Base-by-base conservation (phyloP, 192 early-diverging fungal species). In the Kickxella alabastrina region DNA sequence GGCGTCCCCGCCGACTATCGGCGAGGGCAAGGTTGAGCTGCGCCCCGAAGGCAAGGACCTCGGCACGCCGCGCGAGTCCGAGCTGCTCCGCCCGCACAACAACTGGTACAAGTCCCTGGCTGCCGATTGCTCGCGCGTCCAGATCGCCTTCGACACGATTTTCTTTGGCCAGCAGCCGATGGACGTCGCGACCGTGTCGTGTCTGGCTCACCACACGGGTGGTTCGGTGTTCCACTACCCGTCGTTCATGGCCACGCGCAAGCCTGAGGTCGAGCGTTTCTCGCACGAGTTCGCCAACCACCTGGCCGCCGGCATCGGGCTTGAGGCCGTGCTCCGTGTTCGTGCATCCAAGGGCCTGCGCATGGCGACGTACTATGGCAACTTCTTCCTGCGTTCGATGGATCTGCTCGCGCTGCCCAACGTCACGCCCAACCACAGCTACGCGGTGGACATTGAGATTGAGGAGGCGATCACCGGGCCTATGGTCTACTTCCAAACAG, bases 361-460 rank as follows among this genome's bases (percentile, higher is more conserved):
- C 29, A 91, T 95, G 86, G 83, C 85, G 18, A 78, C 88, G 14
- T 97, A 90, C 75, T 92, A 98, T 43, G 95, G 95, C 12, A 94
- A 95, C 85, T 97, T 97, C 65, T 98, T 98, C 75, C 80, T 98
- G 34, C 90, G 93, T 8, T 91, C 91, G 35, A 87, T 92, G 19
- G 95, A 98, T 59, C 67, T 98, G 18, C 68, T 97, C 21, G 82
- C 91, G 10, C 65, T 98, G 45, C 95, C 95, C 36, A 94, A 89
- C 51, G 95, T 94, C 7, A 87, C 83, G 64, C 92, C 93, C 29
- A 91, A 95, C 76, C 91, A 93, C 57, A 79, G 81, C 10, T 98
- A 95, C 59, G 85, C 83, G 5, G 83, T 95, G 24, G 95, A 98
- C 52, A 74, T 92, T 19, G 87, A 88, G 48, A 89, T 93, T 32